Evolutionary conservation across 73 alveolate genomes (phyloP), one percentile per base, ranked within the genome.

Genomic region (Urostyla sp.): DNA sequence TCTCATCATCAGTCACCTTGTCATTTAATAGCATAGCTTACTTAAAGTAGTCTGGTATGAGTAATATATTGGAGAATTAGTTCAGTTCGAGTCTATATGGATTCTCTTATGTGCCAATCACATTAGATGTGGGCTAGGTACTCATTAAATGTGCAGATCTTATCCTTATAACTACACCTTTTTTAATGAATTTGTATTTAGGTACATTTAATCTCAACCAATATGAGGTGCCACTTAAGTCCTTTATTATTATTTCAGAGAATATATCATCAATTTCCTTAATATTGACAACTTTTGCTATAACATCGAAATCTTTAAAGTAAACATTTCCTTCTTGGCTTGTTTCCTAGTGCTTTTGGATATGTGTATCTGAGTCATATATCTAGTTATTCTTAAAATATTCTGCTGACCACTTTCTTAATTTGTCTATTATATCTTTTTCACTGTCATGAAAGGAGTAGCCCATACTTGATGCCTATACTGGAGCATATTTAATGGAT

Each of bases 1-100:
- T 20, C 7, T 69, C 83, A 48, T 69, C 83, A n/a, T 69, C 83
- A 69, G 49, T 53, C 7, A 69, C 55, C 48, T 69, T 69, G 54
- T 69, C 83, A 69, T 49, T 69, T 32, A 69, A 23, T 6, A 48
- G 32, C n/a, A 69, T 13, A 26, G 83, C 83, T 34, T 69, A 23
- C 72, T 69, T 69, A 30, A 15, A 69, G 21, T 36, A 16, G 24
- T 44, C 15, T 10, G 83, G 83, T 0, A 69, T 46, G 40, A 46
- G 83, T 6, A 69, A 4, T 1, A 69, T 69, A 30, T 69, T 69
- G 20, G 83, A 48, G n/a, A 1, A 27, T 31, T 27, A 10, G 15
- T 26, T 10, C 34, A 69, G 27, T 5, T 69, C 72, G 4, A 69
- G 16, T 2, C 0, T 26, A 5, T 46, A 15, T 6, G 83, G 83